These are phyloP conservation scores for Rhizodiscina lignyota DNA, from an alignment of 495 filamentous ascomycete species.

Conservation along the genomic window DNA sequence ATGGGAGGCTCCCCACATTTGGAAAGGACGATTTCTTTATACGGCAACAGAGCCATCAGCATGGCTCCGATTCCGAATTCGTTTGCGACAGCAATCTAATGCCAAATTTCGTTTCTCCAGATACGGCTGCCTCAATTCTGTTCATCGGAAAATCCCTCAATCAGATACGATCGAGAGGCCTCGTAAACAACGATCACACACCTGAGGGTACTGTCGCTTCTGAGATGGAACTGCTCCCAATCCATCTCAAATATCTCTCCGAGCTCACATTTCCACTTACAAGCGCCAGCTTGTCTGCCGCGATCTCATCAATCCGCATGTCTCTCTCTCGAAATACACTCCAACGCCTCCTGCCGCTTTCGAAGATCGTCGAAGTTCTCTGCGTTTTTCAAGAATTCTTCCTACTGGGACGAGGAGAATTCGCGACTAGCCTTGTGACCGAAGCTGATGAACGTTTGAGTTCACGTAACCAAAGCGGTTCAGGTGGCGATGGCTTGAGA, in stretches of 20 bases:
- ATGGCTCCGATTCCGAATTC: constrained; percentile 26
- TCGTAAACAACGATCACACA: constrained; percentile 14
- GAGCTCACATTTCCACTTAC: constrained; percentile 56
- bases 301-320: constrained; percentile 58
- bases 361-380: constrained; percentile 59
- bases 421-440: constrained; percentile 67
- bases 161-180: constrained; percentile 43
- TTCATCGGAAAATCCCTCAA: constrained; percentile 85
- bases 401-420: constrained; percentile 75
- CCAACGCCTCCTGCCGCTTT: constrained; percentile 60
- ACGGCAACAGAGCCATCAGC: constrained; percentile 23
- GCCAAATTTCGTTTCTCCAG: constrained; percentile 59
- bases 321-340: constrained; percentile 69
- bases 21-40: constrained; percentile 74
- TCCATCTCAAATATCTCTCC: constrained; percentile 59
- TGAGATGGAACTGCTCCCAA: constrained; percentile 47
- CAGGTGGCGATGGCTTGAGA: constrained; percentile 21
- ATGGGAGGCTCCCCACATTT: constrained; percentile 61
- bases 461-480: constrained; percentile 19
- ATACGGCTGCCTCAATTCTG: constrained; percentile 66
- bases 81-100: constrained; percentile 36
- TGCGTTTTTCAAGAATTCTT: constrained; percentile 72
- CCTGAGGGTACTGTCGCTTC: constrained; percentile 29
- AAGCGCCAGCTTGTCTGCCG: constrained; percentile 45
- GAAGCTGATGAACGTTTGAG: constrained; percentile 65